Evolutionary conservation across 805 yeast species (phyloP).

Genomic region (Ogataea methylovora): DNA sequence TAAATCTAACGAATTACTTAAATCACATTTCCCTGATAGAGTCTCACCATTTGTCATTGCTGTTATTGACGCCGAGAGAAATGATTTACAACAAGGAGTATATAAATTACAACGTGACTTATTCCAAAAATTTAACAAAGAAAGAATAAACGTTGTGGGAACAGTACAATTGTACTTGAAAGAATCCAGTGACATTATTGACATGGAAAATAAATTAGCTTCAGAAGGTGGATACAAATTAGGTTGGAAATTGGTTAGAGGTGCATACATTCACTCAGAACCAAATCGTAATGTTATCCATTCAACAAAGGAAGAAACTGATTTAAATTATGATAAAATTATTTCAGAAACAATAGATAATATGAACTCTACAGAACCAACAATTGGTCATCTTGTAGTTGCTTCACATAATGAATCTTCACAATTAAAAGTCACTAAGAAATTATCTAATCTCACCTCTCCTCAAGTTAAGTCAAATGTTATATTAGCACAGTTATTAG

Average conservation of each 20-base stretch:
- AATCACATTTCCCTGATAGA: slow-evolving; percentile 52
- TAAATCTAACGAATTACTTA: slow-evolving; percentile 43
- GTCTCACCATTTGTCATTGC: slow-evolving; percentile 65
- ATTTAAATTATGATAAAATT: slow-evolving; percentile 65
- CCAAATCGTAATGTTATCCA: slow-evolving; percentile 67
- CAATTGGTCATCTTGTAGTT: slow-evolving; percentile 73
- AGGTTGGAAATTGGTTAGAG: slow-evolving; percentile 88
- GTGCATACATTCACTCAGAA: slow-evolving; percentile 92
- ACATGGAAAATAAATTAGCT: slow-evolving; percentile 61
- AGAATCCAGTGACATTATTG: slow-evolving; percentile 56
- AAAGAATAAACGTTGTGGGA: slow-evolving; percentile 69
- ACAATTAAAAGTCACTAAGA: slow-evolving; percentile 60
- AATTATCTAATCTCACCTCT: slow-evolving; percentile 26
- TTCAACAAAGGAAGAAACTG: slow-evolving; percentile 74
- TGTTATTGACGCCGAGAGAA: slow-evolving; percentile 88
- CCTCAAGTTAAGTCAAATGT: slow-evolving; percentile 46
- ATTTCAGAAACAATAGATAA: slow-evolving; percentile 54
- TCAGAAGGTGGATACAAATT: slow-evolving; percentile 52
- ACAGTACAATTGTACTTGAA: slow-evolving; percentile 89
- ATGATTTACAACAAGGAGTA: slow-evolving; percentile 83
- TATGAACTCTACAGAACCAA: slow-evolving; percentile 34
- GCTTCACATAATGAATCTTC: slow-evolving; percentile 86
- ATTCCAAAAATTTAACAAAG: slow-evolving; percentile 64
- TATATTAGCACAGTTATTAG: slow-evolving; percentile 83
- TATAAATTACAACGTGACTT: slow-evolving; percentile 81